A percentile compares a stretch with the other conserved stretches of the same genome.
phyloP scores from a whole-genome alignment of 495 filamentous ascomycete species.

The Aspergillus bertholletiae region DNA sequence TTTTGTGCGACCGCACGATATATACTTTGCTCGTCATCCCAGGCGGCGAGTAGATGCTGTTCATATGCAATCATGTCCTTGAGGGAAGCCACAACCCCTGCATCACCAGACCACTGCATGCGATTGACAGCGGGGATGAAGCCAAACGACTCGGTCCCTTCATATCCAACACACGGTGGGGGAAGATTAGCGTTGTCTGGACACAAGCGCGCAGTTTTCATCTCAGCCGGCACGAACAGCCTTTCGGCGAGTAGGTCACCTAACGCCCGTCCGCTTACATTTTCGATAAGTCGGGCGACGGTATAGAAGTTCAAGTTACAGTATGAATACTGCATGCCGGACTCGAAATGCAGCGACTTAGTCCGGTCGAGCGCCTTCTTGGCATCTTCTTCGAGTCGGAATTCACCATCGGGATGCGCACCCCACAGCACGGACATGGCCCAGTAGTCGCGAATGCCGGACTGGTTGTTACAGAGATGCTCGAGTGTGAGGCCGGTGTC shows the following conservation, averaged over 20 bases:
- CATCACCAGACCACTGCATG: conserved; percentile 36
- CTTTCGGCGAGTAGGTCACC: conserved; percentile 22
- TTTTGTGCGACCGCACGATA: conserved; percentile 17
- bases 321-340: conserved; percentile 31
- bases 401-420: conserved; percentile 26
- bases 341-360: conserved; percentile 27
- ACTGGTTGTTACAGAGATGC: conserved; percentile 29
- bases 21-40: conserved; percentile 20
- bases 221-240: conserved; percentile 25
- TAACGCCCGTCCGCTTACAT: conserved; percentile 20
- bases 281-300: conserved; percentile 27
- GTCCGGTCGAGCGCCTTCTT: conserved; percentile 20
- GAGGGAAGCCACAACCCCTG: conserved; percentile 31
- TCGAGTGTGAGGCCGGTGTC: conserved; percentile 11
- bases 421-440: conserved; percentile 33
- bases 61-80: conserved; percentile 35
- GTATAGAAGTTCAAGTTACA: conserved; percentile 31
- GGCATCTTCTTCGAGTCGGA: conserved; percentile 5
- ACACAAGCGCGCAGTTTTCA: conserved; percentile 28
- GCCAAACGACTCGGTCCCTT: conserved; percentile 22
- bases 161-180: conserved; percentile 29
- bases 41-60: conserved; percentile 21
- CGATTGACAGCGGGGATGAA: conserved; percentile 21
- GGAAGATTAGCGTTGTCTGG: conserved; percentile 25
- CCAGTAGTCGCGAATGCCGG: conserved; percentile 35